These are phyloP conservation scores for Knufia petricola DNA, from an alignment of 2,329 filamentous ascomycete species.

Conservation along the genomic window DNA sequence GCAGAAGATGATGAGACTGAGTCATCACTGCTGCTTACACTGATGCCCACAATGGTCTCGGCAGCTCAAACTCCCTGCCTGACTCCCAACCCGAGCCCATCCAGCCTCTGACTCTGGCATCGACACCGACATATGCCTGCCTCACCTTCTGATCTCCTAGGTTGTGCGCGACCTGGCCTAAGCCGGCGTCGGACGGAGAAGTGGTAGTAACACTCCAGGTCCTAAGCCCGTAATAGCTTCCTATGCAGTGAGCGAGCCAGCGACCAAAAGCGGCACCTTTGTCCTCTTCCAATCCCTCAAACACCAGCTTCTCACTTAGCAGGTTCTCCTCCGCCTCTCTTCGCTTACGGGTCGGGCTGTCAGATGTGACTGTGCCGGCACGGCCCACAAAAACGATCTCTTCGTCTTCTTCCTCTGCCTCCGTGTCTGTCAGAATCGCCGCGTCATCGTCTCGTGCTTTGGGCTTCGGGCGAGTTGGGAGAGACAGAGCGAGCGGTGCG, in stretches of 20 bases:
- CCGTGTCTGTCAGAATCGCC: slow-evolving; percentile 10
- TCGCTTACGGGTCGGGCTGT: slow-evolving; percentile 46
- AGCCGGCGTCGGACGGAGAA: not conserved
- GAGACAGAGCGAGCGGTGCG: slow-evolving; percentile 27
- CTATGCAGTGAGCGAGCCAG: slow-evolving; percentile 88
- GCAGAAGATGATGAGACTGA: too few species aligned
- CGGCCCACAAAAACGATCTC: slow-evolving; percentile 85
- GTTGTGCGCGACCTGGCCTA: slow-evolving; percentile 1
- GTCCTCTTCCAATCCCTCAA: slow-evolving; percentile 69
- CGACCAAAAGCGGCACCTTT: slow-evolving; percentile 76
- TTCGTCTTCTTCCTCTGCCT: slow-evolving; percentile 55
- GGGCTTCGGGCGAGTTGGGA: slow-evolving; percentile 11
- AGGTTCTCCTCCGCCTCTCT: slow-evolving; percentile 38
- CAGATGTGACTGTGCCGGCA: slow-evolving; percentile 50
- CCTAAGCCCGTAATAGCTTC: slow-evolving; percentile 78
- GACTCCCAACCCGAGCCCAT: slow-evolving; percentile 18
- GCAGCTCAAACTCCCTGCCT: slow-evolving; percentile 23
- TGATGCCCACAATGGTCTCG: slow-evolving; percentile 28
- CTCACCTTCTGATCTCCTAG: slow-evolving; percentile 16
- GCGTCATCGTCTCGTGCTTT: slow-evolving; percentile 4
- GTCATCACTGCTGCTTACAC: slow-evolving; percentile 23
- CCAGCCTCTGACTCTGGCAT: slow-evolving; percentile 34
- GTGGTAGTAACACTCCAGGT: slow-evolving; percentile 58
- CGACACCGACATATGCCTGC: slow-evolving; percentile 72
- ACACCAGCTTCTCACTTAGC: slow-evolving; percentile 57